A percentile compares a stretch with the other conserved stretches of the same genome.
phyloP scores from a whole-genome alignment of 2,329 filamentous ascomycete species.

The Cryphonectria nitschkei region DNA sequence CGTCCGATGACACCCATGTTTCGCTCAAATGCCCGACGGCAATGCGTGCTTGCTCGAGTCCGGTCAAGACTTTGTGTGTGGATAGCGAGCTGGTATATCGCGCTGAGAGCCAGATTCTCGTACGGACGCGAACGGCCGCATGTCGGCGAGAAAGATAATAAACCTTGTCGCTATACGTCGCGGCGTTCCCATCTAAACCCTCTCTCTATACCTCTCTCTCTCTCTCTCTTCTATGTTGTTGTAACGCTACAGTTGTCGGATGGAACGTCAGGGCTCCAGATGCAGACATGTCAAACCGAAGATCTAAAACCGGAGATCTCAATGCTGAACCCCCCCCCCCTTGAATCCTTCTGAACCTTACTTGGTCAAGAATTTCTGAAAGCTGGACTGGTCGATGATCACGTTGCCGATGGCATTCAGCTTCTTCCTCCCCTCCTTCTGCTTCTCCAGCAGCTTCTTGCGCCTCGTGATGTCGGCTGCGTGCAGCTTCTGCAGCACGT shows the following conservation, averaged over 20 bases:
- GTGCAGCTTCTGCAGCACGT: conserved; percentile 90
- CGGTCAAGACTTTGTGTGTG: background rate
- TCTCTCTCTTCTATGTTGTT: background rate
- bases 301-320: background rate
- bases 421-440: conserved; percentile 93
- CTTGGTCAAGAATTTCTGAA: conserved; percentile 91
- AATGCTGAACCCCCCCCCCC: background rate
- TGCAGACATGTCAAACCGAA: background rate
- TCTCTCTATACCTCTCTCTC: background rate
- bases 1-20: background rate
- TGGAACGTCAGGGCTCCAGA: no score
- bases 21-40: no score
- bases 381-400: conserved; percentile 93
- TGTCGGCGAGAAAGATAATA: background rate
- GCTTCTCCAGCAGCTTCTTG: conserved; percentile 89
- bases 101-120: background rate
- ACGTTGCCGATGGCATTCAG: conserved; percentile 86
- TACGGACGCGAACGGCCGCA: background rate
- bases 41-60: background rate
- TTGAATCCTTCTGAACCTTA: conserved; percentile 39
- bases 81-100: background rate
- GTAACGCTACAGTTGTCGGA: background rate
- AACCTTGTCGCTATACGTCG: background rate
- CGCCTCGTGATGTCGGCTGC: conserved; percentile 83
- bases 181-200: background rate